These are phyloP conservation scores for Fomitopsis palustris DNA, from an alignment of 1,284 basidiomycete genomes.

Conservation along the genomic window DNA sequence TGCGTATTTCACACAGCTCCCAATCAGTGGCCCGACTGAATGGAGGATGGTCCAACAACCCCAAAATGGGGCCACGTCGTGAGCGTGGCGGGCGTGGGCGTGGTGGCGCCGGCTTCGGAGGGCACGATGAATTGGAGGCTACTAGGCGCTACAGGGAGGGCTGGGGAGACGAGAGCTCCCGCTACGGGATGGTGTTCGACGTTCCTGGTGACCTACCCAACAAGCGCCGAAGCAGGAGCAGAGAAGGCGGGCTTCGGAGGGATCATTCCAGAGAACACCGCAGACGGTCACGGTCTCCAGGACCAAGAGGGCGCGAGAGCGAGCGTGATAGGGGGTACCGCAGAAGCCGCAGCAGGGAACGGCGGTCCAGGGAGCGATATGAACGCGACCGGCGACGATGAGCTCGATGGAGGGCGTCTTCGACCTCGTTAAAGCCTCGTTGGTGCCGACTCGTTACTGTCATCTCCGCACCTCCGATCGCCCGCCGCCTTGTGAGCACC, in stretches of 20 bases:
- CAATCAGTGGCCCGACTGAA: slow-evolving; percentile 86
- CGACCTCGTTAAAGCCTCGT: background rate
- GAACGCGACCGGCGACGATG: slow-evolving; percentile 16
- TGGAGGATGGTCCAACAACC: slow-evolving; percentile 71
- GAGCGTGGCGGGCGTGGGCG: slow-evolving; percentile 25
- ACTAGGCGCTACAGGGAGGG: slow-evolving; percentile 63
- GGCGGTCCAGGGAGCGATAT: slow-evolving; percentile 13
- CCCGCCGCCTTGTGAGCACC: background rate
- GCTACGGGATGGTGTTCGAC: slow-evolving; percentile 79
- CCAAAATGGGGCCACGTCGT: slow-evolving; percentile 47
- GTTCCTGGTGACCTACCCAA: slow-evolving; percentile 31
- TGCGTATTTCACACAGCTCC: slow-evolving; percentile 47
- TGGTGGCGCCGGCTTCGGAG: slow-evolving; percentile 50
- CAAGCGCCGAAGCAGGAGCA: slow-evolving; percentile 26
- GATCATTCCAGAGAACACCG: slow-evolving; percentile 19
- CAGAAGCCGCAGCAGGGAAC: slow-evolving; percentile 21
- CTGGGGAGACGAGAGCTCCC: slow-evolving; percentile 27
- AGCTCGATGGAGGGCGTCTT: background rate
- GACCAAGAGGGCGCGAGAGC: slow-evolving; percentile 19
- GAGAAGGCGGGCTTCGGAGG: slow-evolving; percentile 20
- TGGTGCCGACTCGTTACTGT: background rate
- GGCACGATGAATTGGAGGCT: slow-evolving; percentile 68
- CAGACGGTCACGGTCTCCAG: slow-evolving; percentile 18
- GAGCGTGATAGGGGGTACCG: slow-evolving; percentile 23
- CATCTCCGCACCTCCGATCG: background rate